Evolutionary conservation across 768 basidiomycete genomes (phyloP), one percentile per base, ranked within the genome.

Genomic region (Boletus vermiculosoides): DNA sequence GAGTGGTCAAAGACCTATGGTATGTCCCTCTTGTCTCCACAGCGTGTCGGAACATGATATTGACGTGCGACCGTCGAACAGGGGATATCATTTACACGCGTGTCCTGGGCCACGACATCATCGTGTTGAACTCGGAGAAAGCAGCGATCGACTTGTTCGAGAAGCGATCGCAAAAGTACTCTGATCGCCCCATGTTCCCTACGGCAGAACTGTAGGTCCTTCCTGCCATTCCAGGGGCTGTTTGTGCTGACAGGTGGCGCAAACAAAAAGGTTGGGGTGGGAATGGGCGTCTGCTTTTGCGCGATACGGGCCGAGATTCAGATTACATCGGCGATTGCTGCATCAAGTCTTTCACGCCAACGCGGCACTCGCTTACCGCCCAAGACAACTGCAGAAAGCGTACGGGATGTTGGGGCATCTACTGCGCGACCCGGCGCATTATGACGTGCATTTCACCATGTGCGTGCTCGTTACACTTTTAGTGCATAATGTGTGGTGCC

Each of bases 151-250:
- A 81, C 44, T 67, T 85, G 33, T 67, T 85, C 33, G 83, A 84
- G 37, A 80, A 76, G 62, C 76, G 80, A 31, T 78, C 82, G 45
- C 64, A 76, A 11, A 79, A 80, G 22, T 84, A 84, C 63, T 84
- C 81, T 45, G 59, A 61, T 47, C 49, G 64, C 8, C 52, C 66
- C 10, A 12, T 12, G 3, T 45, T 36, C 12, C 22, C 52, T 20
- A 18, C n/a, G 15, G 50, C 50, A 8, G 52, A 53, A 1, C 5
- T 65, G 66, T 58, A 31, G 30, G 58, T 54, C n/a, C 47, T n/a
- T 18, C 22, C 3, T 16, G n/a, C 20, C 3, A 1, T 5, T 3
- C 13, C 47, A 22, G 4, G 16, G 1, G 22, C 22, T 13, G 12
- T 23, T 37, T 39, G 5, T 33, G 10, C 22, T 50, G n/a, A 52